Evolutionary conservation across 177 flowering plant species (phyloP), one percentile per base, ranked within the genome.

Genomic region (Vitis hybrid): DNA sequence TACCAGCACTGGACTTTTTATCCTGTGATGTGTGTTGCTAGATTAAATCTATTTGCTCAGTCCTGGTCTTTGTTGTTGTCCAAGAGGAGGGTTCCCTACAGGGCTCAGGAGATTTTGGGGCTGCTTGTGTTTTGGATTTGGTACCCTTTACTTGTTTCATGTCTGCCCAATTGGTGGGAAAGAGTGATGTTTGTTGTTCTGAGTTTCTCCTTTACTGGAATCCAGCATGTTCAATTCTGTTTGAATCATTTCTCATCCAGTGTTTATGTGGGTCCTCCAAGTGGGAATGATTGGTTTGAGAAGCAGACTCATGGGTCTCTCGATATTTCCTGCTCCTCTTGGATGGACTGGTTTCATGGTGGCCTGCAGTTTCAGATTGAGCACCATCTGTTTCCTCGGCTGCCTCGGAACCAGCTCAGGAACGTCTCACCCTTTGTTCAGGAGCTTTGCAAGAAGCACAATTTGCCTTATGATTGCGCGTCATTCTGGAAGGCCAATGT

Each of bases 301-400:
- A 84, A 82, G 70, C 90, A 87, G 68, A 85, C 89, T 1, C 51
- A 13, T 10, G 90, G 90, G 20, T 72, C 89, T 0, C 80, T 87
- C 3, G 74, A 84, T 22, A 83, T 86, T 14, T 1, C 55, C 0
- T 87, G 88, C 65, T 57, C 87, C 0, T 55, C 86, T 19, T 86
- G 87, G 87, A 86, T 87, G 91, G 91, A 87, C 71, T 87, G 90
- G 91, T 85, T 86, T 55, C 87, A 84, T 71, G 91, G 90, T 49
- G 91, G 91, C 0, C 64, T 87, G 62, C 90, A 87, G 57, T 87
- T 79, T 76, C 91, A 87, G 80, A 22, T 87, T 49, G 91, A 83
- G 78, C 91, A 87, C 64, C 91, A 87, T 76, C 52, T 87, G 75
- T 87, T 87, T 55, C 89, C 91, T 0, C 48, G 88, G 65, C 58